Evolutionary conservation across 2,329 filamentous ascomycete genomes (phyloP).

Genomic region (Aspergillus neoniger): DNA sequence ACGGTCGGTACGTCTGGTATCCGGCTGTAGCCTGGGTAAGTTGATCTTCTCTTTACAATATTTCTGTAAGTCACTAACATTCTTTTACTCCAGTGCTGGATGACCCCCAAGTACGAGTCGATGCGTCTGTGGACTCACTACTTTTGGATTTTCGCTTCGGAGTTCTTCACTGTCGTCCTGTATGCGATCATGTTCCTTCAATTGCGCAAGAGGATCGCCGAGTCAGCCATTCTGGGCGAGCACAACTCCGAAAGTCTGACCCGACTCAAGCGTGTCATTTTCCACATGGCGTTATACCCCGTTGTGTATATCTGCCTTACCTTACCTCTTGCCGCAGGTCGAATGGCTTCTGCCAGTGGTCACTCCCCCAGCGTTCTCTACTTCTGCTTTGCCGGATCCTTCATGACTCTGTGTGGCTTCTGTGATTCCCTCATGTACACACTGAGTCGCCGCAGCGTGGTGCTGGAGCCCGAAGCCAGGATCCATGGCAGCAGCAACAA

Average conservation of each 20-base stretch:
- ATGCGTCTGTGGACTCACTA: constrained; percentile 10
- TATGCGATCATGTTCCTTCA: constrained; percentile 6
- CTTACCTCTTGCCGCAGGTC: constrained; percentile 3
- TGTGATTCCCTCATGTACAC: constrained; percentile 7
- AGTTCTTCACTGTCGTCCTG: constrained; percentile 5
- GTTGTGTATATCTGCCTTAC: constrained; percentile 4
- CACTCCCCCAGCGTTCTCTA: constrained; percentile 3
- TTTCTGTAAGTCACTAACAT: not conserved
- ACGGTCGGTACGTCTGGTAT: constrained; percentile 7
- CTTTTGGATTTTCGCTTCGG: constrained; percentile 8
- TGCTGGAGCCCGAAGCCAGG: constrained; percentile 6
- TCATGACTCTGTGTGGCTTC: constrained; percentile 3
- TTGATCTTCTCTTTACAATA: not conserved
- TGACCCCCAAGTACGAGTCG: constrained; percentile 7
- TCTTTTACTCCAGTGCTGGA: not conserved
- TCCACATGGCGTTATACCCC: constrained; percentile 6
- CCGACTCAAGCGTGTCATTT: constrained; percentile 3
- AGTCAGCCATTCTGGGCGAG: constrained; percentile 6
- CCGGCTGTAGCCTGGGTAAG: constrained; percentile 7
- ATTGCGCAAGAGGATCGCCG: constrained; percentile 3
- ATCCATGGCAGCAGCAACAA: constrained; percentile 6
- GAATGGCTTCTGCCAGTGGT: constrained; percentile 3
- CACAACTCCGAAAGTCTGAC: constrained; percentile 9
- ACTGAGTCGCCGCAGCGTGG: constrained; percentile 3
- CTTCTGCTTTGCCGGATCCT: not conserved